Evolutionary conservation across 257 asterid species (phyloP).

Genomic region (Ophiorrhiza pumila): DNA sequence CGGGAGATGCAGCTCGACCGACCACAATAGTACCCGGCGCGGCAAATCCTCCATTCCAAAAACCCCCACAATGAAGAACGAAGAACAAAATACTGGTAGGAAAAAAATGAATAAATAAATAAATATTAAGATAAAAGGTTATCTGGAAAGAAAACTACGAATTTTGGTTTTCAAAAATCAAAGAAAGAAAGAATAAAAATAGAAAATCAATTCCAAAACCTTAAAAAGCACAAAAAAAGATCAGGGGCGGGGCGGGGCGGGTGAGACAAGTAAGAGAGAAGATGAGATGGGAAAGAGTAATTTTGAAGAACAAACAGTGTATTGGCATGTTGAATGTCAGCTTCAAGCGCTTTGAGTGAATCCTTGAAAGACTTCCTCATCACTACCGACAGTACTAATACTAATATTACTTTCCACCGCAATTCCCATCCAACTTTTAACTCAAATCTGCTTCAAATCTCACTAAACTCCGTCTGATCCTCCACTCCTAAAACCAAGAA

Average conservation of each 20-base stretch:
- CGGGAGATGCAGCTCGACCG: background rate
- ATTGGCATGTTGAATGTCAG: conserved; percentile 94
- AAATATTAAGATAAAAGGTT: background rate
- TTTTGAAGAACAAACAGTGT: conserved; percentile 46
- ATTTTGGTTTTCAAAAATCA: background rate
- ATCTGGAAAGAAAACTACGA: background rate
- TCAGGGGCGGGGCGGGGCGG: background rate
- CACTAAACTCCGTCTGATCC: background rate
- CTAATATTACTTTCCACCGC: background rate
- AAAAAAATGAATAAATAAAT: background rate
- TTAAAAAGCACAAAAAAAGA: background rate
- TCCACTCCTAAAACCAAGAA: background rate
- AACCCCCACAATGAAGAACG: background rate
- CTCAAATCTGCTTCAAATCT: background rate
- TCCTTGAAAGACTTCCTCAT: conserved; percentile 88
- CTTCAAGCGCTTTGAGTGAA: conserved; percentile 88
- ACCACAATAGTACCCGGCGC: background rate
- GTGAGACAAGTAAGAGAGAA: background rate
- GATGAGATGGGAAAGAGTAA: background rate
- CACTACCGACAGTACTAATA: conserved; percentile 12
- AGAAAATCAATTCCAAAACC: background rate
- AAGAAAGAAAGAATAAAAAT: no score
- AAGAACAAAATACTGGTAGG: background rate
- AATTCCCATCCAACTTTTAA: conserved; percentile 47
- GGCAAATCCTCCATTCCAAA: conserved; percentile 4